Percentiles rank a stretch among this genome's conserved stretches.
Evolutionary conservation across 352 stramenopile genomes (phyloP).

Genomic region (Paralagenidium karlingii): DNA sequence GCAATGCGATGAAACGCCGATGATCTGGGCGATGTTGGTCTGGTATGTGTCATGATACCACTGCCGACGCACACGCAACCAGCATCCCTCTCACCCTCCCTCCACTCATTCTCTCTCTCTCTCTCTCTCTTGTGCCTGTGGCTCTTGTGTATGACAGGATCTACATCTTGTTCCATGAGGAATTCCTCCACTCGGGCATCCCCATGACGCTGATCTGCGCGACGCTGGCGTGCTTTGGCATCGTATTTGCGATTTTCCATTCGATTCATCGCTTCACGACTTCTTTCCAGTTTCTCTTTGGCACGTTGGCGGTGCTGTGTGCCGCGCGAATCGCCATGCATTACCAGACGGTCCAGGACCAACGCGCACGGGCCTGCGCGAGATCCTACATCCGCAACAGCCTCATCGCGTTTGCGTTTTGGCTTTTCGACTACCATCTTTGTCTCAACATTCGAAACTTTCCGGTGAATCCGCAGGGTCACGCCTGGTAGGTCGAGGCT

Average conservation of each 20-base stretch:
- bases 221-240: conserved; percentile 36
- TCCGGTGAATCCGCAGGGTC: conserved; percentile 62
- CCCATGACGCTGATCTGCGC: conserved; percentile 25
- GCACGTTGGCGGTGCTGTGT: conserved; percentile 33
- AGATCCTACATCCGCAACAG: conserved; percentile 41
- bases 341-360: conserved; percentile 46
- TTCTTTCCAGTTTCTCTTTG: conserved; percentile 70
- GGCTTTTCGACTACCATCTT: conserved; percentile 76
- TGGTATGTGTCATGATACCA: conserved; percentile 22
- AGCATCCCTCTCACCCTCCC: too few species aligned
- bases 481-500: conserved; percentile 30
- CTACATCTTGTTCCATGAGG: conserved; percentile 75
- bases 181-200: conserved; percentile 34
- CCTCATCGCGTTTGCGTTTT: conserved; percentile 54
- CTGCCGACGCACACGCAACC: too few species aligned
- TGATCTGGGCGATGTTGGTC: conserved; percentile 70
- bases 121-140: not conserved
- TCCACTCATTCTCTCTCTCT: not conserved
- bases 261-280: conserved; percentile 66
- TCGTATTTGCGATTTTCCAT: conserved; percentile 56
- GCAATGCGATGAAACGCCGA: conserved; percentile 76
- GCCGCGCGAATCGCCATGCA: conserved; percentile 34
- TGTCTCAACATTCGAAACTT: conserved; percentile 37
- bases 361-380: conserved; percentile 34
- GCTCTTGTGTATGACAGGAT: too few species aligned